Percentiles rank a stretch among this genome's conserved stretches.
Conservation (phyloP, 2,329 filamentous ascomycete genomes). For the Dothideomycetes sp. region DNA sequence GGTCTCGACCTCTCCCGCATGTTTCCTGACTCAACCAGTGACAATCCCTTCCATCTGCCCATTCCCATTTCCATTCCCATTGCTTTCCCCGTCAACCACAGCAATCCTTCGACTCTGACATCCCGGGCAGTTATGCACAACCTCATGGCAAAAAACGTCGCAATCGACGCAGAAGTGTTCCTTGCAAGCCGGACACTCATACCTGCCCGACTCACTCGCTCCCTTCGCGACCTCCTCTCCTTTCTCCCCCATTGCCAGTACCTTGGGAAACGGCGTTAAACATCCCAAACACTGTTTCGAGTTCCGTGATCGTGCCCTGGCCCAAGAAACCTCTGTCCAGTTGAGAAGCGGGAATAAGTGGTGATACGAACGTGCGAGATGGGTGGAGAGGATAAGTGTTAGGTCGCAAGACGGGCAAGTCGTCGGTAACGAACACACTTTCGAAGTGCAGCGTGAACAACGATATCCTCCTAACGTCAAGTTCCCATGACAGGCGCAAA, state of each 20-base stretch:
- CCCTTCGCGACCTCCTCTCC: constrained; percentile 28
- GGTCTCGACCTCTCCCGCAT: no score
- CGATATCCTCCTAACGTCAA: constrained; percentile 77
- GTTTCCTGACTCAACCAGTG: no score
- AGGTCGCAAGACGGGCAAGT: constrained; percentile 88
- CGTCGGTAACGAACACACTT: constrained; percentile 81
- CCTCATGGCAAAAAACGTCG: constrained; percentile 88
- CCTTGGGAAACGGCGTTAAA: constrained; percentile 57
- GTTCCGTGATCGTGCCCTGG: constrained; percentile 45
- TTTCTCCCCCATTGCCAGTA: constrained; percentile 27
- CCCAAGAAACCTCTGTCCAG: constrained; percentile 85
- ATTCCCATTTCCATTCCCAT: background rate
- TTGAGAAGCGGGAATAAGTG: constrained; percentile 84
- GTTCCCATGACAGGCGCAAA: constrained; percentile 85
- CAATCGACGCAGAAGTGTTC: constrained; percentile 98
- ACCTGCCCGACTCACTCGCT: constrained; percentile 76
- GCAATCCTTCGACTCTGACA: constrained; percentile 48
- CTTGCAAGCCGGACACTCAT: constrained; percentile 77
- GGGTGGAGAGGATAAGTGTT: constrained; percentile 87
- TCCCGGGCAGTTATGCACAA: constrained; percentile 91
- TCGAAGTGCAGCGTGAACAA: constrained; percentile 78
- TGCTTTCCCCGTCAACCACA: background rate
- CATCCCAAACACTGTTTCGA: constrained; percentile 66
- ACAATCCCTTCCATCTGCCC: no score
- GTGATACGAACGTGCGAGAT: constrained; percentile 86